Base-by-base conservation (phyloP, 352 stramenopile species). In the Pythium coloratum region DNA sequence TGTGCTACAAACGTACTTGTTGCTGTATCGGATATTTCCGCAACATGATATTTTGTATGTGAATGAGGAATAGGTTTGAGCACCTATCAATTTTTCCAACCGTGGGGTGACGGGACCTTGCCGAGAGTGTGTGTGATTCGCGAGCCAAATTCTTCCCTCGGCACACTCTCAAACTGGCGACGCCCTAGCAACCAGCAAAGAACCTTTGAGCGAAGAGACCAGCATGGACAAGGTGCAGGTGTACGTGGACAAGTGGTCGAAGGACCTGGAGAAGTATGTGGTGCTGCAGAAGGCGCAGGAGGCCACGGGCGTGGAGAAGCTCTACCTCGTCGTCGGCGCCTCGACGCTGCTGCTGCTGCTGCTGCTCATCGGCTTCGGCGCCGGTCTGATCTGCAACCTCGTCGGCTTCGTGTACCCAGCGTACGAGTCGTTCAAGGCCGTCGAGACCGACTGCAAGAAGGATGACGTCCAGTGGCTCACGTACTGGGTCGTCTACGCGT, bases 401-500 rank as follows among this genome's bases (percentile, higher is more conserved):
- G 87, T 93, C 49, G 84, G 83, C 72, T 95, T 95, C 68, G 74
- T 84, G 34, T 96, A 95, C 74, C 86, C 88, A 8, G 84, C 86
- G 20, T 95, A 82, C 67, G 81, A 78, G 57, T 95, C 89, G 56
- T 95, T 96, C 80, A 92, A 92, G 75, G 88, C 87, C 44, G 83
- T 95, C n/a, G 82, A 94, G 71, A 72, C 86, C 26, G 75, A 86
- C 0, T 69, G 73, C 66, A 93, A 89, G 75, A 90, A 89, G 73
- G 83, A 92, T 55, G 86, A 96, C 64, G 80, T 94, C 38, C 89
- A 95, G 74, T 95, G 90, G 90, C 88, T 99, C 51, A 98, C 97
- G 28, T 99, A 99, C 81, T 99, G 97, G 97, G 91, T 99, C 72
- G 91, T 99, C 28, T 99, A 98, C 80, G 90, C 94, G 13, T 98